Evolutionary conservation across 2,329 filamentous ascomycete species (phyloP).

Genomic region (Paracamarosporium sp.): DNA sequence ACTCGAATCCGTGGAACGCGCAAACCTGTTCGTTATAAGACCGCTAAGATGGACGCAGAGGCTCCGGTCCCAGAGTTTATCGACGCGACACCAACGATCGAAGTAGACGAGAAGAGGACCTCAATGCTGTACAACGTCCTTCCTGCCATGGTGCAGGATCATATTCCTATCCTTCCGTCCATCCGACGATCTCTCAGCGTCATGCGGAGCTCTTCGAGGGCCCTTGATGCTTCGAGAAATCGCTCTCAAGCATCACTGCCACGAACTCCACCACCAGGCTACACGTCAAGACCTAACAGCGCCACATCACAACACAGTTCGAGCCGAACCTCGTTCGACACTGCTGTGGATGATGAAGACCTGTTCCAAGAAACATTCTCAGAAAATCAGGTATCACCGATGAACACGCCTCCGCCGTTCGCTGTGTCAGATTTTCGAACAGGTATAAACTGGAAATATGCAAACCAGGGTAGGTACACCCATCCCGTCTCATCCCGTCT

Average conservation of each 20-base stretch:
- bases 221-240: slow-evolving; percentile 22
- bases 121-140: slow-evolving; percentile 63
- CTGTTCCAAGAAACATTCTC: slow-evolving; percentile 33
- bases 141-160: slow-evolving; percentile 59
- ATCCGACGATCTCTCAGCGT: slow-evolving; percentile 48
- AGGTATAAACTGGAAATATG: slow-evolving; percentile 60
- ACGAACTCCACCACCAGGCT: slow-evolving; percentile 47
- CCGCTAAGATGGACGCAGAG: slow-evolving; percentile 2
- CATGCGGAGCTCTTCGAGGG: slow-evolving; percentile 25
- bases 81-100: slow-evolving; percentile 10
- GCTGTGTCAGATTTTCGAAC: slow-evolving; percentile 36
- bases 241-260: slow-evolving; percentile 28
- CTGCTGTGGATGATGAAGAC: slow-evolving; percentile 27
- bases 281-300: slow-evolving; percentile 34
- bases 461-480: slow-evolving; percentile 52
- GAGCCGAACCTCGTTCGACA: slow-evolving; percentile 20
- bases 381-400: slow-evolving; percentile 31
- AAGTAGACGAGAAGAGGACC: slow-evolving; percentile 26
- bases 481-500: neutral
- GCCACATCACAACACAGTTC: slow-evolving; percentile 13
- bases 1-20: neutral
- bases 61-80: slow-evolving; percentile 14
- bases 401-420: slow-evolving; percentile 26
- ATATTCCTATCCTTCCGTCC: slow-evolving; percentile 60
- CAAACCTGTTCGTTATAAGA: neutral